phyloP scores from a whole-genome alignment of 495 filamentous ascomycete species.

The Platismatia glauca region DNA sequence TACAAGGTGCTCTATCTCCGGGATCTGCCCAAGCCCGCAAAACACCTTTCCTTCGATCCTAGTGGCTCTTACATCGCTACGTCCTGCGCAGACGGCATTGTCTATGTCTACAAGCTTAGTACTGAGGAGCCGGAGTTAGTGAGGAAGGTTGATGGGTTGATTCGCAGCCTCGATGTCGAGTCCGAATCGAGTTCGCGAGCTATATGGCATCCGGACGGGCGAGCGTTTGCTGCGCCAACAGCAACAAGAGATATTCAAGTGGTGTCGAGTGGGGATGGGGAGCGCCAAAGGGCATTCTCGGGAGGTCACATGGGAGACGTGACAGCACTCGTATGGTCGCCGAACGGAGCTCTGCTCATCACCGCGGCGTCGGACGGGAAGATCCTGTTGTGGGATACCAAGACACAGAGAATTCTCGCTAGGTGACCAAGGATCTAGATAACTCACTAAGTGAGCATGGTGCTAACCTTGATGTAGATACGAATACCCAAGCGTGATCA shows the following conservation, averaged over 20 bases:
- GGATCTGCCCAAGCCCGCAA: slow-evolving; percentile 73
- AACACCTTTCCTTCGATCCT: slow-evolving; percentile 83
- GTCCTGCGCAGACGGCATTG: slow-evolving; percentile 75
- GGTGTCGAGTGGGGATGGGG: slow-evolving; percentile 77
- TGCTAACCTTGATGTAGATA: slow-evolving; percentile 39
- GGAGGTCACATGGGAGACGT: slow-evolving; percentile 78
- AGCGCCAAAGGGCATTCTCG: slow-evolving; percentile 66
- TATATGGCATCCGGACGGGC: slow-evolving; percentile 90
- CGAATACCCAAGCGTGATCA: slow-evolving; percentile 71
- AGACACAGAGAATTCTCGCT: slow-evolving; percentile 67
- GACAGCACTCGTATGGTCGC: slow-evolving; percentile 83
- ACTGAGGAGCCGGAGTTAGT: slow-evolving; percentile 73
- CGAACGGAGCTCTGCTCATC: slow-evolving; percentile 80
- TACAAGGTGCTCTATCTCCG: slow-evolving; percentile 54
- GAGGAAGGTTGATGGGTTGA: slow-evolving; percentile 76
- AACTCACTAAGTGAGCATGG: not conserved
- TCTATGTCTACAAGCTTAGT: slow-evolving; percentile 82
- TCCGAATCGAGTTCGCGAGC: slow-evolving; percentile 66
- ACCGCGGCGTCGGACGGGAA: slow-evolving; percentile 76
- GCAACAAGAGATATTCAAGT: slow-evolving; percentile 78
- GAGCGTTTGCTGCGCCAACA: slow-evolving; percentile 80
- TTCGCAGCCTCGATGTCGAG: slow-evolving; percentile 67
- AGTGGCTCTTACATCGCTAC: slow-evolving; percentile 67
- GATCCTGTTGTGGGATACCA: slow-evolving; percentile 80
- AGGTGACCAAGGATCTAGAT: slow-evolving; percentile 24